A percentile compares a stretch with the other conserved stretches of the same genome.
phyloP scores from a whole-genome alignment of 2,329 filamentous ascomycete species.

The Aspergillus bombycis region DNA sequence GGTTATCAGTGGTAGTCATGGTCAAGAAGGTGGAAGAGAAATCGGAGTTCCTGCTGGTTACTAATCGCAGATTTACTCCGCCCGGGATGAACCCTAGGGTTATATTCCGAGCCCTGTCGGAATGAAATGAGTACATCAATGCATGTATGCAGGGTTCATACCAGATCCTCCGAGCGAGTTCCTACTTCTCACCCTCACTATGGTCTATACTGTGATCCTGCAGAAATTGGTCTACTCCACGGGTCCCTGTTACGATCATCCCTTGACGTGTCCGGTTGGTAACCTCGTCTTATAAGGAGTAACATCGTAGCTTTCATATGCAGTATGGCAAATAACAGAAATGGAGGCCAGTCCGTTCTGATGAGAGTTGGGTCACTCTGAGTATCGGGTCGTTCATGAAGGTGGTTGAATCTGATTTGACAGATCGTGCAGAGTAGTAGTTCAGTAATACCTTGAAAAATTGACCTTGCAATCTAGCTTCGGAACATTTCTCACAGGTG shows the following conservation, averaged over 20 bases:
- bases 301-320: no score
- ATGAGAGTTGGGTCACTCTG: no score
- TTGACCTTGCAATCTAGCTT: no score
- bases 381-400: no score
- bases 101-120: not conserved
- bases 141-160: not conserved
- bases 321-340: no score
- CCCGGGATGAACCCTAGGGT: not conserved
- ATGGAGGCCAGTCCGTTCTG: no score
- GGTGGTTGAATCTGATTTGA: no score
- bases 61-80: not conserved
- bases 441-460: no score
- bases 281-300: no score
- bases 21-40: not conserved
- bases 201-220: constrained; percentile 56
- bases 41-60: not conserved
- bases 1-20: not conserved
- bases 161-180: not conserved
- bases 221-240: constrained; percentile 53
- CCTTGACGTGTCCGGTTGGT: not conserved
- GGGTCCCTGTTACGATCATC: not conserved
- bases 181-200: constrained; percentile 58
- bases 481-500: no score
- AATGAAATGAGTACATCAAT: not conserved
- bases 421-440: no score